Evolutionary conservation across 2,329 filamentous ascomycete genomes (phyloP).

Genomic region (Fusarium scirpi): DNA sequence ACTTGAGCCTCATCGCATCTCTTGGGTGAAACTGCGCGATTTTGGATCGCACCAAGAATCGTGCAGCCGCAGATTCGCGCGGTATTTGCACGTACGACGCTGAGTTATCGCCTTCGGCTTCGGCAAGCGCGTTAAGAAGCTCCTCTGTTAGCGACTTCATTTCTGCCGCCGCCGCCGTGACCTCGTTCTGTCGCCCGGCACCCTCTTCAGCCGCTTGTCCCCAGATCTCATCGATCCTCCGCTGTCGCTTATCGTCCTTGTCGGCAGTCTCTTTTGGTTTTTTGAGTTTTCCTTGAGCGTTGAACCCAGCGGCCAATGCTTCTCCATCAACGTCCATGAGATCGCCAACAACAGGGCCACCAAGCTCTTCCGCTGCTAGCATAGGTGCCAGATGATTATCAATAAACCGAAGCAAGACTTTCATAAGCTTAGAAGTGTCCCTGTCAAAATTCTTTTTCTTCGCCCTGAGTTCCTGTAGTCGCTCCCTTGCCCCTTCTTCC

Average conservation of each 20-base stretch:
- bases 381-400: constrained; percentile 77
- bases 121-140: constrained; percentile 68
- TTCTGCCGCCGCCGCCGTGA: constrained; percentile 64
- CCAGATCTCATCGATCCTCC: constrained; percentile 74
- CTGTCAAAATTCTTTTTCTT: constrained; percentile 71
- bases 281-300: constrained; percentile 67
- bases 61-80: constrained; percentile 71
- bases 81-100: constrained; percentile 69
- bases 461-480: constrained; percentile 69
- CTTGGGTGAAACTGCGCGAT: constrained; percentile 75
- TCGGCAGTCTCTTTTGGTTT: constrained; percentile 56
- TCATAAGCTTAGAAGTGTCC: constrained; percentile 71
- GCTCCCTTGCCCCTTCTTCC: constrained; percentile 71
- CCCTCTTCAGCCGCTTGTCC: constrained; percentile 50
- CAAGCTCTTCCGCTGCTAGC: constrained; percentile 85
- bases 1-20: constrained; percentile 68
- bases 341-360: constrained; percentile 84
- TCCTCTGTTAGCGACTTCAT: constrained; percentile 71
- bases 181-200: constrained; percentile 57
- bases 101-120: constrained; percentile 65
- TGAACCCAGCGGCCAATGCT: constrained; percentile 70
- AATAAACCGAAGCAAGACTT: constrained; percentile 76
- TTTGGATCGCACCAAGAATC: constrained; percentile 73
- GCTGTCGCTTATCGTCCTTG: constrained; percentile 65
- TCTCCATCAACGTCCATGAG: constrained; percentile 73